These are phyloP conservation scores for Pyrenula aspistea DNA, from an alignment of 495 filamentous ascomycete genomes.

Conservation along the genomic window DNA sequence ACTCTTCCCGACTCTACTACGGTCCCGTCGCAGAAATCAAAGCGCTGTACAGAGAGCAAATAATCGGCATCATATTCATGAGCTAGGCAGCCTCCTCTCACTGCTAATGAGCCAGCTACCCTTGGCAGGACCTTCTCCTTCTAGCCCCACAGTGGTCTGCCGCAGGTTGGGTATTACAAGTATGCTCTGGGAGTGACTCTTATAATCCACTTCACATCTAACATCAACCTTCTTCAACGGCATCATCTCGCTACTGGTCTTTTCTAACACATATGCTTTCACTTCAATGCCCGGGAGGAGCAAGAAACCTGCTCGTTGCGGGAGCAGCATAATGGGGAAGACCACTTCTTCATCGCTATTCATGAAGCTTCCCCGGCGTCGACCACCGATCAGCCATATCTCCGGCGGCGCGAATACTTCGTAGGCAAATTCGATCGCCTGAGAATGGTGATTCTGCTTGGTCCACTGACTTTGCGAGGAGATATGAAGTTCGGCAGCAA, in stretches of 20 bases:
- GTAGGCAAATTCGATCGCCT: constrained; percentile 67
- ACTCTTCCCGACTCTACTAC: not conserved
- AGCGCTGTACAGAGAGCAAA: too few relatives aligned
- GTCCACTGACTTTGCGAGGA: constrained; percentile 64
- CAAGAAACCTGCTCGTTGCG: constrained; percentile 63
- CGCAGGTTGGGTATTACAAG: constrained; percentile 62
- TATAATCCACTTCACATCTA: constrained; percentile 67
- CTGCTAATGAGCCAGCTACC: not conserved
- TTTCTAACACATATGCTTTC: constrained; percentile 33
- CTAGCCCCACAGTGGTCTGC: constrained; percentile 50
- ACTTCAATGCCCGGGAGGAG: constrained; percentile 72
- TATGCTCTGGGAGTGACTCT: constrained; percentile 64
- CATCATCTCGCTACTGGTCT: constrained; percentile 8
- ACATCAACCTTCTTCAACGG: constrained; percentile 24
- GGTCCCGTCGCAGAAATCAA: too few relatives aligned
- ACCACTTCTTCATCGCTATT: constrained; percentile 35
- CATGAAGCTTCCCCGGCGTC: constrained; percentile 64
- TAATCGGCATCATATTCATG: not conserved
- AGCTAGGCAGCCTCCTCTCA: not conserved
- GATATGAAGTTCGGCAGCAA: constrained; percentile 53
- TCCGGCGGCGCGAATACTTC: constrained; percentile 68
- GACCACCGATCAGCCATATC: constrained; percentile 74
- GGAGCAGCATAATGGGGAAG: constrained; percentile 60
- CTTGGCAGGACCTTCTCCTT: constrained; percentile 35
- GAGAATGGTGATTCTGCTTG: constrained; percentile 21